Evolutionary conservation across 2,329 filamentous ascomycete species (phyloP).

Genomic region (Aspergillus sp.): DNA sequence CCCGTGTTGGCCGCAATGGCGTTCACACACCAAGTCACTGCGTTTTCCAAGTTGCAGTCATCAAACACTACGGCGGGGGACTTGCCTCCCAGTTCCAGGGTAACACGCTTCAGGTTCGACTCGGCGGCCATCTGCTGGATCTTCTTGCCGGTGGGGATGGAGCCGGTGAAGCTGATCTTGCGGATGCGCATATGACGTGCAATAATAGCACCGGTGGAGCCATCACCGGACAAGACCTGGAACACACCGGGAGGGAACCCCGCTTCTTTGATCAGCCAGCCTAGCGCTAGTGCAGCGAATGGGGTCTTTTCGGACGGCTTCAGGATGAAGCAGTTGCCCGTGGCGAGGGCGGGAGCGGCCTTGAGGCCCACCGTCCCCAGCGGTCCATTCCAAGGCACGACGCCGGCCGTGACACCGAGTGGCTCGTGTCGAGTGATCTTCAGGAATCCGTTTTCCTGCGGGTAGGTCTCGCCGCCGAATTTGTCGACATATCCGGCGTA

Average conservation of each 20-base stretch:
- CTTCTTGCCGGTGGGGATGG: conserved; percentile 24
- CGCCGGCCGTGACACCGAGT: conserved; percentile 16
- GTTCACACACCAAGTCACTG: conserved; percentile 27
- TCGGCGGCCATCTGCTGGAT: conserved; percentile 29
- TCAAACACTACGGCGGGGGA: conserved; percentile 32
- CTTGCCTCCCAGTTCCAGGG: conserved; percentile 31
- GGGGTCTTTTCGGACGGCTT: conserved; percentile 65
- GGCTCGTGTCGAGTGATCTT: conserved; percentile 17
- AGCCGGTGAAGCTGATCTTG: conserved; percentile 37
- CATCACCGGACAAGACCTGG: conserved; percentile 61
- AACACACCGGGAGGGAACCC: conserved; percentile 58
- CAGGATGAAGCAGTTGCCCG: conserved; percentile 67
- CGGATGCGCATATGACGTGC: conserved; percentile 28
- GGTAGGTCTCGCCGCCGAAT: conserved; percentile 17
- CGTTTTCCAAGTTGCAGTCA: conserved; percentile 32
- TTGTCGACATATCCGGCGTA: conserved; percentile 16
- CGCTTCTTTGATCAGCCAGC: conserved; percentile 48
- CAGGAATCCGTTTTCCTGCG: conserved; percentile 17
- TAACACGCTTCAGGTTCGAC: conserved; percentile 35
- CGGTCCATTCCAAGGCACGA: conserved; percentile 18
- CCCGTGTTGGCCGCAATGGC: conserved; percentile 30
- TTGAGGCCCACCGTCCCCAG: conserved; percentile 5
- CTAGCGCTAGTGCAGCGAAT: conserved; percentile 49
- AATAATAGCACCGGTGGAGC: conserved; percentile 50
- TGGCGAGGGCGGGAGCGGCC: conserved; percentile 46